Percentiles rank a stretch among this genome's conserved stretches.
These are phyloP conservation scores for Brassica napus DNA, from an alignment of 345 rosid species.

Conservation along the genomic window DNA sequence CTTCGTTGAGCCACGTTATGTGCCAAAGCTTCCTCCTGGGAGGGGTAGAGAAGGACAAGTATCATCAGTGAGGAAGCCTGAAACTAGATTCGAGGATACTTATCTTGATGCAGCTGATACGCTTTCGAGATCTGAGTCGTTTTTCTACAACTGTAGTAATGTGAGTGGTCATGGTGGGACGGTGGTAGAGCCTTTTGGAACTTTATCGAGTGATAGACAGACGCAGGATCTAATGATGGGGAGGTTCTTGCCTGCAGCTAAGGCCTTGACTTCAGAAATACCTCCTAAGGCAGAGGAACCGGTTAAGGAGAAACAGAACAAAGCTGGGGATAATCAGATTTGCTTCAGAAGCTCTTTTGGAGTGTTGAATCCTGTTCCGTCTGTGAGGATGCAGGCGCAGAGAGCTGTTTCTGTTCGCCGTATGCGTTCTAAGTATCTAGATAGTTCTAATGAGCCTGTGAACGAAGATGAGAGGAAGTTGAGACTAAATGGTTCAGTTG, in stretches of 20 bases:
- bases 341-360: constrained; percentile 66
- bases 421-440: constrained; percentile 45
- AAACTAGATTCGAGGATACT: constrained; percentile 33
- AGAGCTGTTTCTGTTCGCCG: constrained; percentile 48
- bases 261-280: constrained; percentile 79
- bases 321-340: constrained; percentile 42
- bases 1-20: constrained; percentile 40
- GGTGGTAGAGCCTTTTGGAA: constrained; percentile 46
- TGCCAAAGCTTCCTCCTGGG: constrained; percentile 93
- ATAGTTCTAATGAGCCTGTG: constrained; percentile 17
- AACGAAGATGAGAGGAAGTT: constrained; percentile 37
- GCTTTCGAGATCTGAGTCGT: constrained; percentile 58
- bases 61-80: constrained; percentile 29
- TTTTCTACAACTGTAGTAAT: constrained; percentile 57
- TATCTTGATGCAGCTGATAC: constrained; percentile 59
- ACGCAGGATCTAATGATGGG: constrained; percentile 84
- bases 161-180: constrained; percentile 54
- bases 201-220: constrained; percentile 53
- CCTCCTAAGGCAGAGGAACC: constrained; percentile 48
- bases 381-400: constrained; percentile 50
- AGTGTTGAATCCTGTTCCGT: constrained; percentile 57
- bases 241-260: constrained; percentile 90
- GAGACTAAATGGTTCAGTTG: constrained; percentile 40
- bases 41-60: constrained; percentile 48
- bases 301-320: constrained; percentile 35